Evolutionary conservation across 73 alveolate genomes (phyloP).

Genomic region (Effrenium voratum): DNA sequence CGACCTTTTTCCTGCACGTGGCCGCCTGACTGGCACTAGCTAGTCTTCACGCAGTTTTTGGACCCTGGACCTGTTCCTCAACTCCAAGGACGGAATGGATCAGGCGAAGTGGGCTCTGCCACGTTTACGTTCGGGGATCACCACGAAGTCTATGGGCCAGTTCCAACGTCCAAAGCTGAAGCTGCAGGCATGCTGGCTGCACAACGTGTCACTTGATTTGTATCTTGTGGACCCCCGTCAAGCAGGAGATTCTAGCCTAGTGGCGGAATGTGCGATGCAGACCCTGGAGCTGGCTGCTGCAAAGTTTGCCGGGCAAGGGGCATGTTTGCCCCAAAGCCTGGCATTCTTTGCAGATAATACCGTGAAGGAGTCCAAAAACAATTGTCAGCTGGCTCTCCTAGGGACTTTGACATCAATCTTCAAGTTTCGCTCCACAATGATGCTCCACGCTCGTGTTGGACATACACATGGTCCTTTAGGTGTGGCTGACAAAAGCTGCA

Average conservation of each 20-base stretch:
- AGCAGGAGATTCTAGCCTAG: background rate
- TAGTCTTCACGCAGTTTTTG: too few species aligned
- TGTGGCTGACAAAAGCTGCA: background rate
- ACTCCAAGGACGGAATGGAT: slow-evolving; percentile 41
- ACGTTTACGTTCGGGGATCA: background rate
- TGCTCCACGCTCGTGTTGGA: slow-evolving; percentile 1
- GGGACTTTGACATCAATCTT: background rate
- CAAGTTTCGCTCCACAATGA: background rate
- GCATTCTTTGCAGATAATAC: background rate
- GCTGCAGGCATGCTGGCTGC: background rate
- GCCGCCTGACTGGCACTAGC: too few species aligned
- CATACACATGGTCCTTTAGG: slow-evolving; percentile 36
- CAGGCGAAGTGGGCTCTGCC: slow-evolving; percentile 20
- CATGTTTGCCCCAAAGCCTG: background rate
- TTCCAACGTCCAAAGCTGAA: background rate
- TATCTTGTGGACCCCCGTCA: background rate
- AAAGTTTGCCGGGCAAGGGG: background rate
- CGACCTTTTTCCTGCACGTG: too few species aligned
- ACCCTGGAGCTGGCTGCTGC: background rate
- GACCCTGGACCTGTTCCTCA: background rate
- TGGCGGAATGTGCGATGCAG: background rate
- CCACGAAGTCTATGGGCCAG: background rate
- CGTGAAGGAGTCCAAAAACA: slow-evolving; percentile 6
- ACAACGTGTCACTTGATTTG: background rate
- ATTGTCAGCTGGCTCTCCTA: background rate